A percentile compares a stretch with the other conserved stretches of the same genome.
Conservation (phyloP, 1,284 basidiomycete species). For the Athelia psychrophila region DNA sequence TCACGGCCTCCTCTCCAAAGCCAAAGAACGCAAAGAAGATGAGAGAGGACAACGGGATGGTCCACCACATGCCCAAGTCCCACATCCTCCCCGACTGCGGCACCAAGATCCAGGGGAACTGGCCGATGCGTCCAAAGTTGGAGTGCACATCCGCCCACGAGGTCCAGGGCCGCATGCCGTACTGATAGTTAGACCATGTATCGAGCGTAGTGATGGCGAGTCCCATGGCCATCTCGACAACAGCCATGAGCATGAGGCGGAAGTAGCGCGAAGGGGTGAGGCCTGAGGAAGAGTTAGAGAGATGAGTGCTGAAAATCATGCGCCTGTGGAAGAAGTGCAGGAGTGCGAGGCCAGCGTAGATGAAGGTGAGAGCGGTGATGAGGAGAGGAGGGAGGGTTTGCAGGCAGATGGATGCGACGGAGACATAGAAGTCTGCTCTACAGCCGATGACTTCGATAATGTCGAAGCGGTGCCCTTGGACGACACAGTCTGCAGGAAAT, state of each 20-base stretch:
- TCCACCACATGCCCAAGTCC: conserved; percentile 33
- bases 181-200: conserved; percentile 18
- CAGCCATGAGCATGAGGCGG: conserved; percentile 50
- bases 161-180: conserved; percentile 33
- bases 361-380: conserved; percentile 15
- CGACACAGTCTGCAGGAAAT: conserved; percentile 31
- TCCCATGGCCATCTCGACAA: conserved; percentile 37
- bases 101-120: conserved; percentile 19
- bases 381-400: conserved; percentile 30
- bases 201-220: conserved; percentile 31
- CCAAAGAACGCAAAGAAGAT: conserved; percentile 43
- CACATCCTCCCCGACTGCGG: conserved; percentile 19
- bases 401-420: conserved; percentile 28
- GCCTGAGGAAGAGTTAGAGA: conserved; percentile 25
- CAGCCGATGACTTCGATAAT: conserved; percentile 36
- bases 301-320: conserved; percentile 19
- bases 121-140: conserved; percentile 33
- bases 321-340: conserved; percentile 26
- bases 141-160: conserved; percentile 38
- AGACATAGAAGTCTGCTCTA: conserved; percentile 28
- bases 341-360: conserved; percentile 22
- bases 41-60: conserved; percentile 30
- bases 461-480: conserved; percentile 40
- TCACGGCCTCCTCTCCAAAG: conserved; percentile 36
- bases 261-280: conserved; percentile 48